These are phyloP conservation scores for Coemansia sp. DNA, from an alignment of 192 early-diverging fungal genomes.

Conservation along the genomic window DNA sequence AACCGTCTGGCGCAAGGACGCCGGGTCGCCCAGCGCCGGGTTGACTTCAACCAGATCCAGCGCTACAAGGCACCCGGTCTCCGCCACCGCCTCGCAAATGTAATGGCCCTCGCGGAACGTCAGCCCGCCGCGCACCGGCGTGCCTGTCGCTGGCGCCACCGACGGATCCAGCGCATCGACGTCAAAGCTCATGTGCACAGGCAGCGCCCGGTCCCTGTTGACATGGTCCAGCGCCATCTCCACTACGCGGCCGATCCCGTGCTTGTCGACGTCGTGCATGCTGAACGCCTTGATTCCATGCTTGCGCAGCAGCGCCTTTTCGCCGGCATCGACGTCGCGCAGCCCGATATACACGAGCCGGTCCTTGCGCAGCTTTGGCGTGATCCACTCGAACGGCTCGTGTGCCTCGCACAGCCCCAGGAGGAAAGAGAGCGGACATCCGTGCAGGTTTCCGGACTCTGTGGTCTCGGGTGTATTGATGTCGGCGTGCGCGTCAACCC, in stretches of 20 bases:
- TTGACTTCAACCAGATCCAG: conserved; percentile 97
- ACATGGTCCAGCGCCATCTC: conserved; percentile 92
- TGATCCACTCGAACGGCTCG: conserved; percentile 74
- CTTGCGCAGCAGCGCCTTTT: conserved; percentile 81
- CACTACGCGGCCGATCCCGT: conserved; percentile 89
- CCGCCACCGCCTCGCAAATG: conserved; percentile 86
- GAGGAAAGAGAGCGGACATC: conserved; percentile 91
- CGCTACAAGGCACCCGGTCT: conserved; percentile 85
- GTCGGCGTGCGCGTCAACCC: conserved; percentile 95
- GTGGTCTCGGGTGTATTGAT: conserved; percentile 92
- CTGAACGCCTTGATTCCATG: conserved; percentile 89
- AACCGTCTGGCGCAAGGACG: conserved; percentile 77
- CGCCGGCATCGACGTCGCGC: conserved; percentile 86
- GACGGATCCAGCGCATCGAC: conserved; percentile 95
- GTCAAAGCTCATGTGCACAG: conserved; percentile 90
- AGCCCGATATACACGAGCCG: conserved; percentile 94
- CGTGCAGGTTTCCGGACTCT: conserved; percentile 90
- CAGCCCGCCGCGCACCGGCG: conserved; percentile 91
- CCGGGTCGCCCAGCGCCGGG: conserved; percentile 77
- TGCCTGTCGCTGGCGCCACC: conserved; percentile 92
- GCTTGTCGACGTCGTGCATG: conserved; percentile 94
- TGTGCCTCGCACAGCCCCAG: conserved; percentile 68
- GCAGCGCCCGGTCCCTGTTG: conserved; percentile 66
- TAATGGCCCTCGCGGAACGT: conserved; percentile 97
- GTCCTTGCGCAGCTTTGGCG: conserved; percentile 68